A percentile compares a stretch with the other conserved stretches of the same genome.
Evolutionary conservation across 129 eudicot genomes (phyloP).

Genomic region (Sambucus nigra): DNA sequence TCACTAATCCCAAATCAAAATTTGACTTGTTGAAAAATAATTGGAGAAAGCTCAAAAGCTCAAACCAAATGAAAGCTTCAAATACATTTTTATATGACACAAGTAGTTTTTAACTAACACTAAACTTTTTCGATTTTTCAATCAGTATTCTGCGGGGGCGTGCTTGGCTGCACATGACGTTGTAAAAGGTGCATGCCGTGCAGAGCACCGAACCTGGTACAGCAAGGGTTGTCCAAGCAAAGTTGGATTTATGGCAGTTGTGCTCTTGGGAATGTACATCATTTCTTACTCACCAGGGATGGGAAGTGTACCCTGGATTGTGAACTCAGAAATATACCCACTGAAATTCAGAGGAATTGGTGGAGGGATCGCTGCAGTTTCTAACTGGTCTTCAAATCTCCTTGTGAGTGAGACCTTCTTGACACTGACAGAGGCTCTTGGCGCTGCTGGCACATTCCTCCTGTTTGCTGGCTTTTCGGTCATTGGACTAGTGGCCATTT

Average conservation of each 20-base stretch:
- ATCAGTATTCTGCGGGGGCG: constrained; percentile 49
- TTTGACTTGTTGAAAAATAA: too few relatives aligned
- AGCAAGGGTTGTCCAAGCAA: constrained; percentile 61
- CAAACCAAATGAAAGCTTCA: too few relatives aligned
- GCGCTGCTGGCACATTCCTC: constrained; percentile 49
- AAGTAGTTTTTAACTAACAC: too few relatives aligned
- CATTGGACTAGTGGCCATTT: constrained; percentile 33
- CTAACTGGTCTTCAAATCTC: constrained; percentile 57
- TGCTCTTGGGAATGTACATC: constrained; percentile 52
- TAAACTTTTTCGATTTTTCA: neutral
- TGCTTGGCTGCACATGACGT: constrained; percentile 23
- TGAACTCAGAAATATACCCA: constrained; percentile 72
- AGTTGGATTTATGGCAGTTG: constrained; percentile 54
- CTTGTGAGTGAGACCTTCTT: constrained; percentile 53
- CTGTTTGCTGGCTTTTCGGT: constrained; percentile 47
- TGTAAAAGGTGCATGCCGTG: constrained; percentile 24
- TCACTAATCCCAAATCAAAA: too few relatives aligned
- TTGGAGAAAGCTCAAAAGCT: too few relatives aligned
- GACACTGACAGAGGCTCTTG: constrained; percentile 36
- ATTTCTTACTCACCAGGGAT: constrained; percentile 65
- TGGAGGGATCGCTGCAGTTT: constrained; percentile 71
- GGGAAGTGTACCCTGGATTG: constrained; percentile 87
- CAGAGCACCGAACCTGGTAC: constrained; percentile 42
- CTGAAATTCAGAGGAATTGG: constrained; percentile 59
- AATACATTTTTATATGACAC: neutral